These are phyloP conservation scores for Dothideomycetidae sp. DNA, from an alignment of 2,329 filamentous ascomycete species.

Conservation along the genomic window DNA sequence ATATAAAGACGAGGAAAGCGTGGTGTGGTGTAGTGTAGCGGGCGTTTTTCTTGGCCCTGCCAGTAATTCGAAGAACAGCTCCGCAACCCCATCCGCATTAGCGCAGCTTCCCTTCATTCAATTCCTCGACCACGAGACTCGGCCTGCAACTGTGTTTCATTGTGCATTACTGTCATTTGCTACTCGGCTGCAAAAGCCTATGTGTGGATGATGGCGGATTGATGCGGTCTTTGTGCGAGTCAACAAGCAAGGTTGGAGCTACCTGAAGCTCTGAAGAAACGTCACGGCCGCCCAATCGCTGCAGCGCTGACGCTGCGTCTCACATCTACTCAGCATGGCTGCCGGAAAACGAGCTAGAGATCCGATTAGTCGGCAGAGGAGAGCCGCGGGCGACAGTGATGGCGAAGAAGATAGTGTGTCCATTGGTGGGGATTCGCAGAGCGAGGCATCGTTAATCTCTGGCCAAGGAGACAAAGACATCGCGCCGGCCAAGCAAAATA, in stretches of 20 bases:
- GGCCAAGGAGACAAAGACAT: conserved; percentile 43
- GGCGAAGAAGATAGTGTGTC: conserved; percentile 46
- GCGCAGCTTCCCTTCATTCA: too few species aligned
- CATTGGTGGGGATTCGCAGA: conserved; percentile 48
- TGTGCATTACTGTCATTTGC: too few species aligned
- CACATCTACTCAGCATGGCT: conserved; percentile 33
- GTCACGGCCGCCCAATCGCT: background rate
- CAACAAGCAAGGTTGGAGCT: background rate
- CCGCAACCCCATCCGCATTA: too few species aligned
- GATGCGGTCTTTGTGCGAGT: too few species aligned
- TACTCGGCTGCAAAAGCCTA: too few species aligned
- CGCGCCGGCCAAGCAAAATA: conserved; percentile 28
- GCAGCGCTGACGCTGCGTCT: too few species aligned
- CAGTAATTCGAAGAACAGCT: too few species aligned
- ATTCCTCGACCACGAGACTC: too few species aligned
- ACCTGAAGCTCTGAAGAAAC: background rate
- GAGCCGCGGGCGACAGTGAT: conserved; percentile 52
- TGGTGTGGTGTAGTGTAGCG: background rate
- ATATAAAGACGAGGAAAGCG: background rate
- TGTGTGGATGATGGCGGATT: background rate
- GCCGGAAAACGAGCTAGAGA: conserved; percentile 45
- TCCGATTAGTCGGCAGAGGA: conserved; percentile 51
- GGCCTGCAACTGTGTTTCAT: too few species aligned
- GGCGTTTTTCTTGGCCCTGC: conserved; percentile 2
- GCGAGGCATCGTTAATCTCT: conserved; percentile 44